Evolutionary conservation across 2,329 filamentous ascomycete species (phyloP).

Genomic region (Phialemonium atrogriseum): DNA sequence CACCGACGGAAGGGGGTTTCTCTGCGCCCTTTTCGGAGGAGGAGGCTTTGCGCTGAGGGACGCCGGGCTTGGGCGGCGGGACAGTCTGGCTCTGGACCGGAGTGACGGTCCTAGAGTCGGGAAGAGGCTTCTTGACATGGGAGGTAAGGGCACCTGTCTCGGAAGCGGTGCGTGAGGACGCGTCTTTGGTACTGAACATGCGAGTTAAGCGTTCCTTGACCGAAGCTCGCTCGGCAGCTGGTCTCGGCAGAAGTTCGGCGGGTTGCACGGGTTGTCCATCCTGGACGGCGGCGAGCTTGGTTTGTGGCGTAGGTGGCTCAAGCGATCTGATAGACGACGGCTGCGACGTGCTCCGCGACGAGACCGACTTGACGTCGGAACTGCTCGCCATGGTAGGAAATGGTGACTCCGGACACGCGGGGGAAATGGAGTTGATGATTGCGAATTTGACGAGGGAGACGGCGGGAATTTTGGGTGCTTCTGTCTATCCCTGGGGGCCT

Average conservation of each 20-base stretch:
- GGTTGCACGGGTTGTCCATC: constrained; percentile 23
- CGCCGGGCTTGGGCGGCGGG: constrained; percentile 28
- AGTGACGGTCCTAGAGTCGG: constrained; percentile 10
- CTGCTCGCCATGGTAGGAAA: constrained; percentile 20
- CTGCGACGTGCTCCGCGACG: constrained; percentile 38
- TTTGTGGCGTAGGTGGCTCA: constrained; percentile 29
- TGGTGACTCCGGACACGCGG: neutral
- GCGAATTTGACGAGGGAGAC: neutral
- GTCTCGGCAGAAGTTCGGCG: constrained; percentile 26
- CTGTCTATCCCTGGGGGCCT: neutral
- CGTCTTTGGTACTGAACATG: constrained; percentile 56
- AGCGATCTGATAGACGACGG: constrained; percentile 41
- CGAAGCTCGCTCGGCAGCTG: constrained; percentile 46
- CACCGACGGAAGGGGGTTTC: too few species aligned
- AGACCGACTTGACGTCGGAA: constrained; percentile 23
- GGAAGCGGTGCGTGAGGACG: constrained; percentile 24
- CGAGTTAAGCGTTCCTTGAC: constrained; percentile 57
- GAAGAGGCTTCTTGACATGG: constrained; percentile 8
- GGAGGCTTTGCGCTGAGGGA: constrained; percentile 33
- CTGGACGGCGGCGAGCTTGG: constrained; percentile 26
- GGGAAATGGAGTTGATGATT: too few species aligned
- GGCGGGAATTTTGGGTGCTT: constrained; percentile 1
- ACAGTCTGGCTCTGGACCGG: constrained; percentile 15
- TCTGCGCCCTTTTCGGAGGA: constrained; percentile 29
- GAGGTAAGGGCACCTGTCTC: constrained; percentile 14